These are phyloP conservation scores for Agrocybe praecox DNA, from an alignment of 768 basidiomycete genomes.

Conservation along the genomic window DNA sequence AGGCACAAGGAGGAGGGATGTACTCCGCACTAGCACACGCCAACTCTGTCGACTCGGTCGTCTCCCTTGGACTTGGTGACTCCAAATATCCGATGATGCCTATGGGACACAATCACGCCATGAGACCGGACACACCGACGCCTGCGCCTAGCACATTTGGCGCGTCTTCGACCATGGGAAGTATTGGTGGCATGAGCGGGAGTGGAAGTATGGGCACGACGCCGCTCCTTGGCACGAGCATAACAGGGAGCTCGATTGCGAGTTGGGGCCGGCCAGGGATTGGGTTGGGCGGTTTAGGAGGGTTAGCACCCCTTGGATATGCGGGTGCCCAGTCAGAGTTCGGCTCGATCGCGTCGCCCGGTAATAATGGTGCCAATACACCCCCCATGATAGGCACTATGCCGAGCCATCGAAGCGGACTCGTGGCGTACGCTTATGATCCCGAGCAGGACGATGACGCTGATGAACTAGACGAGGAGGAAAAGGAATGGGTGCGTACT, in stretches of 20 bases:
- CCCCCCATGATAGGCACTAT: background rate
- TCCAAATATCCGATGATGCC: background rate
- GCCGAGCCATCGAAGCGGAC: slow-evolving; percentile 24
- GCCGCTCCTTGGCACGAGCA: background rate
- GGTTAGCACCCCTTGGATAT: background rate
- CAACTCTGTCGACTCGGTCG: background rate
- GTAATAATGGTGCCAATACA: background rate
- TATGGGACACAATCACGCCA: background rate
- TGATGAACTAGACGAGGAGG: slow-evolving; percentile 20
- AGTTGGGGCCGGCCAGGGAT: background rate
- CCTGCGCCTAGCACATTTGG: no score
- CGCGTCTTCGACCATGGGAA: background rate
- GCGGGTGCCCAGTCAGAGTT: background rate
- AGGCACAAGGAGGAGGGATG: background rate
- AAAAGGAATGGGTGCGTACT: slow-evolving; percentile 9
- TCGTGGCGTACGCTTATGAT: slow-evolving; percentile 70
- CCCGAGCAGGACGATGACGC: slow-evolving; percentile 35
- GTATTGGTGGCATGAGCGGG: background rate
- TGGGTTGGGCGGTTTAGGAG: background rate
- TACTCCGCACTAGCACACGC: background rate
- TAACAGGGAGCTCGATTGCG: background rate
- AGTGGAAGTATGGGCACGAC: background rate
- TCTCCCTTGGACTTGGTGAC: background rate
- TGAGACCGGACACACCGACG: background rate
- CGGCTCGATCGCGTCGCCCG: background rate